These are phyloP conservation scores for Spergularia azorica DNA, from an alignment of 179 eudicot genomes.

Conservation along the genomic window DNA sequence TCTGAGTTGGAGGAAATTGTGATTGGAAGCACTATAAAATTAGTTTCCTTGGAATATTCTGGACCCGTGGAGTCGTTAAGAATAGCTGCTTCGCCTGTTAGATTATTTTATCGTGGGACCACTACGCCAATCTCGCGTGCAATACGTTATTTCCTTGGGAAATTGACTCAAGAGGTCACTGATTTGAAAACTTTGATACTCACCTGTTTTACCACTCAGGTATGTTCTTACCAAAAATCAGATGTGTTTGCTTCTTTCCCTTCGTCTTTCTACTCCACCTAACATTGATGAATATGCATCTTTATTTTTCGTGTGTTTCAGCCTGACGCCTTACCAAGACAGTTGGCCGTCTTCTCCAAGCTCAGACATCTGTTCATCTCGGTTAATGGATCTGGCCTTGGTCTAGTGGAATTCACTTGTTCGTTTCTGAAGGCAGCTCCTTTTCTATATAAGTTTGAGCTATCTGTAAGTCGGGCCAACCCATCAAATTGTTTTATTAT, in stretches of 20 bases:
- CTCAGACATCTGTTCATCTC: background rate
- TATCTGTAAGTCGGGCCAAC: background rate
- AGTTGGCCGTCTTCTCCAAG: background rate
- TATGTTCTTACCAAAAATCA: background rate
- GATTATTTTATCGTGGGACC: background rate
- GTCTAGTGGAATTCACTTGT: background rate
- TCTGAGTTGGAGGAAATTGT: background rate
- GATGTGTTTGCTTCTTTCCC: no score
- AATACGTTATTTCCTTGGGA: background rate
- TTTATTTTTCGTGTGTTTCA: background rate
- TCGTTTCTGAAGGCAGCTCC: background rate
- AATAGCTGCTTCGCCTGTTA: background rate
- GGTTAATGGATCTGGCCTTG: background rate
- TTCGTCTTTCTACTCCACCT: background rate
- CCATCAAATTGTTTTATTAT: no score
- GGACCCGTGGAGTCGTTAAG: background rate
- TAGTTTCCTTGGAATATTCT: constrained; percentile 2
- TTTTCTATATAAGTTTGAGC: background rate
- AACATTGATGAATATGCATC: background rate
- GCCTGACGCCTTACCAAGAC: background rate
- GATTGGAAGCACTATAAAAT: background rate
- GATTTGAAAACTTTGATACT: background rate
- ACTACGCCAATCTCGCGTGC: background rate
- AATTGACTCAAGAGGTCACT: background rate
- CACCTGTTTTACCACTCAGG: background rate